These are phyloP conservation scores for Capillidium rhysosporum DNA, from an alignment of 371 early-diverging fungal species.

Conservation along the genomic window DNA sequence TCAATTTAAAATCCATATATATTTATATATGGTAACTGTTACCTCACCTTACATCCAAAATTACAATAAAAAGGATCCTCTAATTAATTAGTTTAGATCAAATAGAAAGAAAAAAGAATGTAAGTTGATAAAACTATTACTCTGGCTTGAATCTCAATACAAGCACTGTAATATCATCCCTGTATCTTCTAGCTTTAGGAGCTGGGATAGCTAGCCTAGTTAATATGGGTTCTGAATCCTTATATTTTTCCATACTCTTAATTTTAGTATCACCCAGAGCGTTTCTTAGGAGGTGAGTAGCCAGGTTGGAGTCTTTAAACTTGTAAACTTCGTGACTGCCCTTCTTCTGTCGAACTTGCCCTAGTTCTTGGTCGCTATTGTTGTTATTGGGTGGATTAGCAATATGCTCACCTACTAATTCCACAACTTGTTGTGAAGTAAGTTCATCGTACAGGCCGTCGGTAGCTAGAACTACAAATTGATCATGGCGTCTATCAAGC, in stretches of 20 bases:
- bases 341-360: conserved; percentile 9
- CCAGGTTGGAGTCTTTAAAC: conserved; percentile 46
- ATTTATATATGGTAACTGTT: no score
- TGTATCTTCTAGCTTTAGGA: conserved; percentile 35
- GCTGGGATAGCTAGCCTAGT: conserved; percentile 14
- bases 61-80: no score
- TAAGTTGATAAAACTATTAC: no score
- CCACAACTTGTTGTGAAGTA: conserved; percentile 44
- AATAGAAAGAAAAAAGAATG: no score
- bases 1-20: no score
- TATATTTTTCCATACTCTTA: conserved; percentile 10
- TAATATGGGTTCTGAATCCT: conserved; percentile 1
- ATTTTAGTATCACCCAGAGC: conserved; percentile 39
- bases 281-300: conserved; percentile 68
- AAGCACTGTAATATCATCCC: conserved; percentile 88
- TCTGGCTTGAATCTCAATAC: conserved; percentile 64
- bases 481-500: conserved; percentile 33
- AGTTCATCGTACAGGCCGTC: conserved; percentile 89
- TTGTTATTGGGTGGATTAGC: conserved; percentile 8
- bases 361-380: conserved; percentile 9
- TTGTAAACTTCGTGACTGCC: conserved; percentile 11
- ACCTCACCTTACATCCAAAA: no score
- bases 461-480: conserved; percentile 71
- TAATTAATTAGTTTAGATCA: no score
- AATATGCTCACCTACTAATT: conserved; percentile 29